Conservation (phyloP, 2,329 filamentous ascomycete genomes). For the Aureobasidium sp. region DNA sequence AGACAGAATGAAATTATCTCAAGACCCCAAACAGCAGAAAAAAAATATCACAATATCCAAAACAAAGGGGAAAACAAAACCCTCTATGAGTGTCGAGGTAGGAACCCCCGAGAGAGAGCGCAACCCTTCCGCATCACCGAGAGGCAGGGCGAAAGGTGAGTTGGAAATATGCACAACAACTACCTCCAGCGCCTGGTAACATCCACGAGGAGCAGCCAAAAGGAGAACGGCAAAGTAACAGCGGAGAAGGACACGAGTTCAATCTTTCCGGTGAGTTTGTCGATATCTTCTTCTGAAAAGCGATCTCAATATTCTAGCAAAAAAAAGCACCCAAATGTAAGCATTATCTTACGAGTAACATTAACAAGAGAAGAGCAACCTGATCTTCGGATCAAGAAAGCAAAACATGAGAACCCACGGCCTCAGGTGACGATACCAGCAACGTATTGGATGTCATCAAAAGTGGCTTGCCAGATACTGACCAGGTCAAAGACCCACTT, state of each 20-base stretch:
- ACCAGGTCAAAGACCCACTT: slow-evolving; percentile 39
- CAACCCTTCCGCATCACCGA: too few relatives aligned
- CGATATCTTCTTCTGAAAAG: background rate
- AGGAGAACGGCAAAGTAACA: too few relatives aligned
- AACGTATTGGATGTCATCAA: slow-evolving; percentile 47
- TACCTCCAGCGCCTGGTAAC: too few relatives aligned
- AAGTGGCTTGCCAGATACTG: slow-evolving; percentile 45
- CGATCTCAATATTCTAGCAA: background rate
- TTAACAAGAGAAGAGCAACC: background rate
- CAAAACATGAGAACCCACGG: background rate
- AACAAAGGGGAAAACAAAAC: background rate
- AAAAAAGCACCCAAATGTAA: background rate
- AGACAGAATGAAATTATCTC: too few relatives aligned
- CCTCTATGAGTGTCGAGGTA: background rate
- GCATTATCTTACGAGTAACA: background rate
- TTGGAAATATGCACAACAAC: too few relatives aligned
- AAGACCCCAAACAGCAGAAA: background rate
- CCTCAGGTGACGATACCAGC: slow-evolving; percentile 33
- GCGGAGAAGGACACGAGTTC: too few relatives aligned
- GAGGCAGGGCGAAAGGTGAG: too few relatives aligned
- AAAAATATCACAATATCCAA: background rate
- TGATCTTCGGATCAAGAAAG: background rate
- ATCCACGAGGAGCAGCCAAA: too few relatives aligned
- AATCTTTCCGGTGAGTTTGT: background rate
- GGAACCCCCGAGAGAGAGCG: background rate